Evolutionary conservation across 257 asterid species (phyloP).

Genomic region (Solanum virginianum): DNA sequence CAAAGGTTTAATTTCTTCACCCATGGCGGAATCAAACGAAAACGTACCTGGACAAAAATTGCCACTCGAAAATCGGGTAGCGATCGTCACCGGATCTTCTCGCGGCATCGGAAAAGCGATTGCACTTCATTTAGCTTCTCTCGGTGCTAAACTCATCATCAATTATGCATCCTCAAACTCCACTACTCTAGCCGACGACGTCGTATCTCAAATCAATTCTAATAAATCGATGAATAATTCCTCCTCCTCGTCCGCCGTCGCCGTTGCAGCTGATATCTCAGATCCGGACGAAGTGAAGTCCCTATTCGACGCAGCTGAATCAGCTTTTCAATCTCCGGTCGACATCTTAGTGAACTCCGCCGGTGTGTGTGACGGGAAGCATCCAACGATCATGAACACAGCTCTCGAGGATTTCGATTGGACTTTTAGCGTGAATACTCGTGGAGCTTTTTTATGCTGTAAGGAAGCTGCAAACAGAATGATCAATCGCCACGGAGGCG

Average conservation of each 20-base stretch:
- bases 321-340: conserved; percentile 27
- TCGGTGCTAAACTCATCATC: conserved; percentile 48
- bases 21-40: neutral
- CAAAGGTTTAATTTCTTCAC: neutral
- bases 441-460: conserved; percentile 51
- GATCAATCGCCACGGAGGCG: conserved; percentile 41
- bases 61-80: neutral
- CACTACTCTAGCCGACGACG: conserved; percentile 13
- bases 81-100: conserved; percentile 25
- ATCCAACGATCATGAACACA: conserved; percentile 39
- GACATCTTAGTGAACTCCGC: conserved; percentile 53
- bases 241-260: conserved; percentile 15
- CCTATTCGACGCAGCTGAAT: conserved; percentile 55
- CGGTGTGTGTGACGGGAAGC: conserved; percentile 33
- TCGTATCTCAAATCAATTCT: conserved; percentile 20
- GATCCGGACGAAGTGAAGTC: conserved; percentile 38
- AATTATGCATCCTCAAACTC: conserved; percentile 32
- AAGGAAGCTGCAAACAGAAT: conserved; percentile 40
- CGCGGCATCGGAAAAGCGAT: conserved; percentile 28
- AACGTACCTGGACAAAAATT: neutral
- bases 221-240: no score
- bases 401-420: conserved; percentile 42
- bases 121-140: conserved; percentile 41
- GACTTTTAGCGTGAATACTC: conserved; percentile 35
- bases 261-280: conserved; percentile 46